Conservation (phyloP, 2,329 filamentous ascomycete genomes). For the Fusarium liriodendri region DNA sequence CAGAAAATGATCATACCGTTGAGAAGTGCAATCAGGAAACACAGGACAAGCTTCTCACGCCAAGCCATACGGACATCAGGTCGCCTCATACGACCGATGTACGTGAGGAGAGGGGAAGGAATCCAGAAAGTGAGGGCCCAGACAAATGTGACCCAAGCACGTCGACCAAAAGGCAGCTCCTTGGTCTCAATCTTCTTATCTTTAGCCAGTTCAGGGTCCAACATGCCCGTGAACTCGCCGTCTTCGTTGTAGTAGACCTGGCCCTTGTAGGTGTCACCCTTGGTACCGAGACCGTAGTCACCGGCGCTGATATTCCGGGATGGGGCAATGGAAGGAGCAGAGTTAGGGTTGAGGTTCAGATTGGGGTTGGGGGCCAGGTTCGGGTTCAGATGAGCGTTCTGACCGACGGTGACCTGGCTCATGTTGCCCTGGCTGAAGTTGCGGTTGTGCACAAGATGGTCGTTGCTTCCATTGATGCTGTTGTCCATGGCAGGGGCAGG, state of each 20-base stretch:
- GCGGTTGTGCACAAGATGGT: constrained; percentile 75
- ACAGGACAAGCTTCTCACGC: constrained; percentile 92
- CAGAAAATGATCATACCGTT: constrained; percentile 90
- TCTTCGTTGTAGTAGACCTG: constrained; percentile 80
- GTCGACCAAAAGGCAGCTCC: constrained; percentile 71
- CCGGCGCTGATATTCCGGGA: constrained; percentile 70
- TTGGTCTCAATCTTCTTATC: constrained; percentile 81
- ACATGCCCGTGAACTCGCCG: constrained; percentile 73
- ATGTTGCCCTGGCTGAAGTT: constrained; percentile 67
- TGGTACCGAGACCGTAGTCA: constrained; percentile 89
- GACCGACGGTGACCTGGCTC: constrained; percentile 64
- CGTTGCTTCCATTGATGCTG: constrained; percentile 74
- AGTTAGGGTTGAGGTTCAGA: constrained; percentile 40
- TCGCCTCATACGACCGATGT: constrained; percentile 92
- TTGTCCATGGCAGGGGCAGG: constrained; percentile 69
- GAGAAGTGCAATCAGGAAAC: constrained; percentile 81
- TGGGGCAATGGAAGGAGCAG: constrained; percentile 71
- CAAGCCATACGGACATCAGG: constrained; percentile 97
- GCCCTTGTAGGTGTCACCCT: constrained; percentile 82
- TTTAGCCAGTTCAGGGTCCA: constrained; percentile 83
- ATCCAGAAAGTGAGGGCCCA: constrained; percentile 96
- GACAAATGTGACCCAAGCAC: constrained; percentile 83
- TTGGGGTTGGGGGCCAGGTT: constrained; percentile 38
- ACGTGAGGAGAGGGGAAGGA: constrained; percentile 84
- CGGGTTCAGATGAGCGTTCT: constrained; percentile 45